Conservation (phyloP, 1,139 yeast species). For the Taphrina confusa region DNA sequence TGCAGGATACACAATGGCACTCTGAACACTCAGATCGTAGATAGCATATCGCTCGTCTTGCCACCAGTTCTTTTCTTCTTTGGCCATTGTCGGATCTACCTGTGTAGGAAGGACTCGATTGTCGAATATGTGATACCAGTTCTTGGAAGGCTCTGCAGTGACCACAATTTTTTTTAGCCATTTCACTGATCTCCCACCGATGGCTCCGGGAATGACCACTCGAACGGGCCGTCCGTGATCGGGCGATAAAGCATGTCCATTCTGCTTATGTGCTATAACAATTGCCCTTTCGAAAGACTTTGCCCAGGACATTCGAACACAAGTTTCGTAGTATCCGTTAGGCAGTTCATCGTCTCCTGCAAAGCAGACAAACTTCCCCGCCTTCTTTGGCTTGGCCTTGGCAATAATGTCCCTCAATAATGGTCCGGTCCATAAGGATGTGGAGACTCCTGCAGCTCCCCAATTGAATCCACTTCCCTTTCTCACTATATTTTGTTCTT, state of each 20-base stretch:
- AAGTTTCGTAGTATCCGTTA: constrained; percentile 47
- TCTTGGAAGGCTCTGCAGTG: constrained; percentile 45
- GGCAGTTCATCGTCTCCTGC: constrained; percentile 47
- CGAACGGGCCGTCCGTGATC: constrained; percentile 49
- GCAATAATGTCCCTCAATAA: constrained; percentile 44
- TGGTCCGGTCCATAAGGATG: constrained; percentile 48
- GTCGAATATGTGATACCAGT: constrained; percentile 48
- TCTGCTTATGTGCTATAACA: constrained; percentile 47
- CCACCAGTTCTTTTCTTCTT: constrained; percentile 45
- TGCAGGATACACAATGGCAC: constrained; percentile 46
- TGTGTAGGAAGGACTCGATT: constrained; percentile 48
- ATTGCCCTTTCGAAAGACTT: constrained; percentile 45
- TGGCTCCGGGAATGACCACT: constrained; percentile 47
- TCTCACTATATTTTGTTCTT: constrained; percentile 47
- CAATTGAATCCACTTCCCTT: constrained; percentile 48
- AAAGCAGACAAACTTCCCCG: constrained; percentile 46
- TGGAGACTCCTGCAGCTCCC: constrained; percentile 48
- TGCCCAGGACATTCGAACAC: constrained; percentile 45
- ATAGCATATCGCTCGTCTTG: constrained; percentile 47
- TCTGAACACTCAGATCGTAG: constrained; percentile 46
- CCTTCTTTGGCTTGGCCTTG: constrained; percentile 43
- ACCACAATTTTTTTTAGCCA: constrained; percentile 45
- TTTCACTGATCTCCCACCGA: constrained; percentile 48
- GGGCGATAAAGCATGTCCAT: constrained; percentile 46
- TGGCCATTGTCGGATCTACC: constrained; percentile 46